Base-by-base conservation (phyloP, 2,329 filamentous ascomycete species). In the Colletotrichum sp. region DNA sequence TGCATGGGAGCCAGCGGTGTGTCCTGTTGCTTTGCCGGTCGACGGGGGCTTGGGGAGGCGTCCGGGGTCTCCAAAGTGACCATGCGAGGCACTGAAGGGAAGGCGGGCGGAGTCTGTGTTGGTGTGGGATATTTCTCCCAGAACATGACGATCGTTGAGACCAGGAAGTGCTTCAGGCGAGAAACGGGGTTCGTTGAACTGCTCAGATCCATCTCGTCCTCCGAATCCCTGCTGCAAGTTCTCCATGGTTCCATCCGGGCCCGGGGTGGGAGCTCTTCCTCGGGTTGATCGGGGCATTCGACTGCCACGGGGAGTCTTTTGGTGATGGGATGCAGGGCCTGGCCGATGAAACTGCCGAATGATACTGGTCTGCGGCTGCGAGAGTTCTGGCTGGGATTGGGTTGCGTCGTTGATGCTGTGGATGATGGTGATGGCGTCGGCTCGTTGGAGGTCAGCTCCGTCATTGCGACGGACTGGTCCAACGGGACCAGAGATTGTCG, bases 391-490 rank as follows among this genome's bases (percentile, higher is more conserved):
- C 30, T 13, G 18, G 13, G 32, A 18, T 13, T 32, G 24, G 30
- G 49, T 24, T 13, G 30, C 18, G 7, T 70, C 66, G 15, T 83
- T 79, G 77, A 86, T 85, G 34, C 80, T 80, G 6, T 82, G 79
- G 15, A 86, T 83, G 44, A 86, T 80, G 64, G 81, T 81, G 24
- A 86, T 79, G 24, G 72, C 81, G 9, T 84, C 80, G 72, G 84
- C 84, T 55, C 85, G 82, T 36, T 80, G 75, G 36, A 86, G 79
- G 64, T 86, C 81, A 7, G 81, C 79, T 8, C 85, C 84, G 24
- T 83, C 81, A 10, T 82, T 85, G 78, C 80, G 85, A 75, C 82
- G 85, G 77, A 87, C 79, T 10, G 85, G 85, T 1, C 85, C 85
- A 49, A 85, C 77, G 3, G 85, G 85, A 21, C 71, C 80, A 10